Base-by-base conservation (phyloP, 2,329 filamentous ascomycete genomes). In the Penicillium sp. region DNA sequence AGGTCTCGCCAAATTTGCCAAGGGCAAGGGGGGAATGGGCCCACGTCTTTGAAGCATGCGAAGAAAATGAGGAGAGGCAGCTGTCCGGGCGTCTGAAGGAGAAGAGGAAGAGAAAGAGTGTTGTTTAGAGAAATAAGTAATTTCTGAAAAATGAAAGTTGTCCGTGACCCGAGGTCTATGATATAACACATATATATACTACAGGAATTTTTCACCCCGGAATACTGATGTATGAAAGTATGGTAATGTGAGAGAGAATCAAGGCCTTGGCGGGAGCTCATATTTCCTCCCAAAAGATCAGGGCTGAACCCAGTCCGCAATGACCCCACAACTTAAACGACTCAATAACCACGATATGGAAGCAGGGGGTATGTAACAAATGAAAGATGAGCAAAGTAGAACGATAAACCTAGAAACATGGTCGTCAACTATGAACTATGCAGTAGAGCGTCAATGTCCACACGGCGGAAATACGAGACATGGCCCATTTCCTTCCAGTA, bases 401-500 rank as follows among this genome's bases (percentile, higher is more conserved):
- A 39, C n/a, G 16, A 40, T n/a, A 31, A 16, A 24, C 37, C 22
- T 34, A 44, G 9, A 11, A 20, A n/a, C 26, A 46, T 22, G 22
- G 39, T 13, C 29, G 14, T 67, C 56, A 74, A 24, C 11, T 34
- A 40, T 42, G 20, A 5, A 16, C 56, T 66, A 45, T 68, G 62
- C 16, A 77, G 60, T 16, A 78, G 65, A 34, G 63, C 57, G 50
- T 77, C 75, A 44, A 78, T 71, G 57, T 79, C 67, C 45, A 79
- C 69, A 22, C 77, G 71, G 40, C 74, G 70, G 61, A 74, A 78
- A 56, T 76, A 79, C 1, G 76, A 76, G 32, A 78, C 71, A 54
- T 78, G 76, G 3, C 73, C 74, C 66, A 78, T 73, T n/a, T 72
- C 68, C 48, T 89, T 78, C 92, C 92, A 97, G 69, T 91, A 88